Base-by-base conservation (phyloP, 2,329 filamentous ascomycete genomes). In the Juglanconis sp. region DNA sequence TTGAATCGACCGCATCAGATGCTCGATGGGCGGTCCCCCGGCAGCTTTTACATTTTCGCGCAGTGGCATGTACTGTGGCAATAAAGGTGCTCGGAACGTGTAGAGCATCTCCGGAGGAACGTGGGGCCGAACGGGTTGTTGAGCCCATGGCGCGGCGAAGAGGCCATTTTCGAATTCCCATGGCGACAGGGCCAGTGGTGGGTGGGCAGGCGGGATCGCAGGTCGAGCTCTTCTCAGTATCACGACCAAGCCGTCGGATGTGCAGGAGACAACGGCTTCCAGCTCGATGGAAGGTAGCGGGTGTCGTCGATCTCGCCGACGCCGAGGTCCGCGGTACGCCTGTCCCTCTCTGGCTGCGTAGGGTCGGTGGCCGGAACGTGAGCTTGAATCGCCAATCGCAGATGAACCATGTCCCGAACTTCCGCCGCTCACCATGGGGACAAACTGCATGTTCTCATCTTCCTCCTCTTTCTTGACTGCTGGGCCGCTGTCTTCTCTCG, bases 181-280 rank as follows among this genome's bases (percentile, higher is more conserved):
- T 40, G 73, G 79, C 5, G 57, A 52, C 10, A 63, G 50, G 3
- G 79, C 70, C 32, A 74, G 71, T 11, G 82, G 78, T 8, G 81
- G 79, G 57, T 85, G 78, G 4, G 81, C 73, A 11, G 79, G 77
- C 3, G 88, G 89, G 51, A 92, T 85, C 7, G 86, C 80, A 4
- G 90, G 87, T 32, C 89, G 84, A 31, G 91, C 91, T 64, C 84
- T 85, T 59, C 92, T 85, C 13, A 96, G 77, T 53, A 94, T 87
- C 7, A 96, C 91, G 2, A 96, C 91, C 0, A 96, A 78, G 1
- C 92, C 92, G 71, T 96, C 92, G 0, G 92, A 96, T 2, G 91
- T 92, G 74, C 92, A 96, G 0, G 92, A 96, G 5, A 96, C 87
- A n/a, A 96, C 91, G 2, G 91, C 92, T 74, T 96, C 92, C 4